Evolutionary conservation across 176 grass and related monocot genomes (phyloP).

Genomic region (Melocanna baccifera): DNA sequence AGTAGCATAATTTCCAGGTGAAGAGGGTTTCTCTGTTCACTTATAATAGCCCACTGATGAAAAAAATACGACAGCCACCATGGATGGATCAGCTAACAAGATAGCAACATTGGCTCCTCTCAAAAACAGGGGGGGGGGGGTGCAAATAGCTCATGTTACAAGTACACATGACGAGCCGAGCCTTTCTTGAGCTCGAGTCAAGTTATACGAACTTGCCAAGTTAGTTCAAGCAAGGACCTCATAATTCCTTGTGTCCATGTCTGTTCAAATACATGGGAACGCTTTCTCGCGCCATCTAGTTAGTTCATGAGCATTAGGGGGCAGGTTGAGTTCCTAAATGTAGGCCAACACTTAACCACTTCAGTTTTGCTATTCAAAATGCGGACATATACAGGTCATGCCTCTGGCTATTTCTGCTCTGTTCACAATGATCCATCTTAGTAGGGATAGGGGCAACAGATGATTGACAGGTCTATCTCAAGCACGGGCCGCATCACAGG

Average conservation of each 20-base stretch:
- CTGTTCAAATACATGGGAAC: not conserved
- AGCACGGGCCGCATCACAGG: not conserved
- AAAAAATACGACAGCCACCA: not conserved
- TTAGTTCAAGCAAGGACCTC: not conserved
- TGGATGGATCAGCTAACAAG: not conserved
- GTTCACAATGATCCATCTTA: slow-evolving; percentile 5
- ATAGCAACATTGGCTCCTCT: slow-evolving; percentile 3
- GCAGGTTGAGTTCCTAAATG: not conserved
- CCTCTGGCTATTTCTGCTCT: not conserved
- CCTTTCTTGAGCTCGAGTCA: not conserved
- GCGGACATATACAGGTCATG: not conserved
- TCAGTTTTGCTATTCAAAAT: slow-evolving; percentile 13
- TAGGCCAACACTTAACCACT: not conserved
- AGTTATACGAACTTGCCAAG: not conserved
- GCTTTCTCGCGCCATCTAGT: slow-evolving; percentile 17
- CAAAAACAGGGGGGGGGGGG: no score
- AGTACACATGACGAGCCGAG: not conserved
- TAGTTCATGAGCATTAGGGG: not conserved
- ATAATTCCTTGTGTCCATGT: not conserved
- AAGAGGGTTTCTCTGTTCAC: not conserved
- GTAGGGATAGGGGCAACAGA: not conserved
- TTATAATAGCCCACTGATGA: not conserved
- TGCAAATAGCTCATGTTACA: not conserved
- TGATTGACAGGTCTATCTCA: not conserved
- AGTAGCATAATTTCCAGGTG: not conserved